These are phyloP conservation scores for Rhizophora mangle DNA, from an alignment of 345 rosid species.

Conservation along the genomic window DNA sequence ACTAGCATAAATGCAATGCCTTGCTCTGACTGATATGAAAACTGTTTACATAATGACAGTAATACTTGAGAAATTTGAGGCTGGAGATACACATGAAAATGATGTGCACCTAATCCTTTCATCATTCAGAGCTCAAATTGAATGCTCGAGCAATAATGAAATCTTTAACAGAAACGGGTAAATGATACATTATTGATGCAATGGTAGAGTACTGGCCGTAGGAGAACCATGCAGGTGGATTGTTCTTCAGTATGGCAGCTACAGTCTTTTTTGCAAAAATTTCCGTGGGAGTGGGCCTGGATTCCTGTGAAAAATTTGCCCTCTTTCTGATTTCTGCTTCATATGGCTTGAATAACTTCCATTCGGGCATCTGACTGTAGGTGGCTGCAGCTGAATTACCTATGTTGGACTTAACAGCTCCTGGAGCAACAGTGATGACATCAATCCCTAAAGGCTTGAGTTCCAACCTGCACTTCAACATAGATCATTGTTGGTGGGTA, in stretches of 20 bases:
- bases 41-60: no score
- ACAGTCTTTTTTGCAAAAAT: constrained; percentile 70
- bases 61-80: no score
- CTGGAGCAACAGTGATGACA: constrained; percentile 71
- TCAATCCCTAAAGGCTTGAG: constrained; percentile 72
- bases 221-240: constrained; percentile 81
- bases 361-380: constrained; percentile 69
- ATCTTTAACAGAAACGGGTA: constrained; percentile 63
- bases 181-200: constrained; percentile 51
- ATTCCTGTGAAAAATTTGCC: constrained; percentile 51
- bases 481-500: neutral
- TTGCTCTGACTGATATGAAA: no score
- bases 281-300: constrained; percentile 58
- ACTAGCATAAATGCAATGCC: no score
- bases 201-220: constrained; percentile 57
- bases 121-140: neutral
- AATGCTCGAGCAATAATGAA: constrained; percentile 38
- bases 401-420: constrained; percentile 77
- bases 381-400: constrained; percentile 53
- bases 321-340: constrained; percentile 55
- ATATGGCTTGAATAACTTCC: constrained; percentile 69
- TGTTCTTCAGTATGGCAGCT: constrained; percentile 47
- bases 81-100: no score
- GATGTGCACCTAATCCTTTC: no score
- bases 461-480: constrained; percentile 57